Evolutionary conservation across 2,329 filamentous ascomycete species (phyloP).

Genomic region (Dothistroma pini): DNA sequence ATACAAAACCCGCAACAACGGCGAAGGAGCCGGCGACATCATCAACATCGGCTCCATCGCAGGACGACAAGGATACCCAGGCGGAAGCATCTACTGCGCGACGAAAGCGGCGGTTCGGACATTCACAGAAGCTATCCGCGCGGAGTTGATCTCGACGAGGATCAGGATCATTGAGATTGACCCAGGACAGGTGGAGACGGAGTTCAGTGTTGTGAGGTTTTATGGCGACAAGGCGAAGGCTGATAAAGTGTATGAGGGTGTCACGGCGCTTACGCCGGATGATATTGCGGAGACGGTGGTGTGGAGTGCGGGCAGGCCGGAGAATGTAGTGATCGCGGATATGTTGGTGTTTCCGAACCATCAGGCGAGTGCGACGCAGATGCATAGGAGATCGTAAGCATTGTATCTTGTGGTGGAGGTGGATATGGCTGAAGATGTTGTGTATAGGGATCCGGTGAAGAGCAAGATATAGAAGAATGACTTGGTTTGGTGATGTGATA

Average conservation of each 20-base stretch:
- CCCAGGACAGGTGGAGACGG: constrained; percentile 89
- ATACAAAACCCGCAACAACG: constrained; percentile 60
- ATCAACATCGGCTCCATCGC: constrained; percentile 94
- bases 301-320: constrained; percentile 74
- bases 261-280: constrained; percentile 79
- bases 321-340: constrained; percentile 90
- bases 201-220: constrained; percentile 86
- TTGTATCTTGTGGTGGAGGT: neutral
- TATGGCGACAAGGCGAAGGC: constrained; percentile 86
- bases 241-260: constrained; percentile 82
- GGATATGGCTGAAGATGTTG: neutral
- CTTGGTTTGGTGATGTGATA: neutral
- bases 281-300: constrained; percentile 91
- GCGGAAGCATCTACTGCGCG: constrained; percentile 88
- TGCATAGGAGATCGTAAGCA: constrained; percentile 4
- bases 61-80: constrained; percentile 79
- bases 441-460: constrained; percentile 2
- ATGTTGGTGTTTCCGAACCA: constrained; percentile 84
- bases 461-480: neutral
- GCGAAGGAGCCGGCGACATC: constrained; percentile 78
- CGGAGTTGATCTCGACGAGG: constrained; percentile 74
- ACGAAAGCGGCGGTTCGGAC: constrained; percentile 84
- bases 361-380: constrained; percentile 58
- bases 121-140: constrained; percentile 78
- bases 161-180: constrained; percentile 86